Evolutionary conservation across 2,329 filamentous ascomycete genomes (phyloP).

Genomic region (Myriosclerotinia duriaeana): DNA sequence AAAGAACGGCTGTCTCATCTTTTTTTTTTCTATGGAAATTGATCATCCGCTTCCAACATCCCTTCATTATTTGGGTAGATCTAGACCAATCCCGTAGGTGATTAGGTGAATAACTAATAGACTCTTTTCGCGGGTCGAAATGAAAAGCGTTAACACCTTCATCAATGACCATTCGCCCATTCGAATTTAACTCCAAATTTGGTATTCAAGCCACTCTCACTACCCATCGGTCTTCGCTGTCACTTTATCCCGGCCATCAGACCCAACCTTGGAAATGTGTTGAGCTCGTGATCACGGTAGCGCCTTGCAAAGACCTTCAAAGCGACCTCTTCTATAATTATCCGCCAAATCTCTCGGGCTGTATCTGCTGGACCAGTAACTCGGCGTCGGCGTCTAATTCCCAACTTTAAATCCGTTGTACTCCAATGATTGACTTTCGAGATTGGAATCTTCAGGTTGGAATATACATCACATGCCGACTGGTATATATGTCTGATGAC

Average conservation of each 20-base stretch:
- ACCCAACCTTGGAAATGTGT: conserved; percentile 4
- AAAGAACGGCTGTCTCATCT: conserved; percentile 16
- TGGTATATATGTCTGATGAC: neutral
- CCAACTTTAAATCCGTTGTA: neutral
- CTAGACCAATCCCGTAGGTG: conserved; percentile 2
- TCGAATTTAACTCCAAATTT: conserved; percentile 1
- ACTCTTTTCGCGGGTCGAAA: neutral
- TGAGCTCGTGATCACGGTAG: conserved; percentile 14
- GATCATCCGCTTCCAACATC: neutral
- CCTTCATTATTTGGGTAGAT: neutral
- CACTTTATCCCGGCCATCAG: conserved; percentile 15
- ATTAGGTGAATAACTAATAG: neutral
- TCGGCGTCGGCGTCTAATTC: conserved; percentile 12
- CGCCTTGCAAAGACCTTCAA: conserved; percentile 17
- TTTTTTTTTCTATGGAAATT: conserved; percentile 9
- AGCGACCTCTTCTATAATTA: conserved; percentile 18
- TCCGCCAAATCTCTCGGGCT: conserved; percentile 4
- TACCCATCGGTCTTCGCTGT: conserved; percentile 8
- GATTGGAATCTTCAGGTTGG: neutral
- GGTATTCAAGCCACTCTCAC: neutral
- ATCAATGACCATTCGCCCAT: neutral
- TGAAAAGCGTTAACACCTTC: conserved; percentile 3
- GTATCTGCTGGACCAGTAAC: conserved; percentile 1
- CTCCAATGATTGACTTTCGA: conserved; percentile 15
- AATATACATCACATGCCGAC: conserved; percentile 4